Conservation (phyloP, 805 yeast genomes). For the Starmerella vaccinii region DNA sequence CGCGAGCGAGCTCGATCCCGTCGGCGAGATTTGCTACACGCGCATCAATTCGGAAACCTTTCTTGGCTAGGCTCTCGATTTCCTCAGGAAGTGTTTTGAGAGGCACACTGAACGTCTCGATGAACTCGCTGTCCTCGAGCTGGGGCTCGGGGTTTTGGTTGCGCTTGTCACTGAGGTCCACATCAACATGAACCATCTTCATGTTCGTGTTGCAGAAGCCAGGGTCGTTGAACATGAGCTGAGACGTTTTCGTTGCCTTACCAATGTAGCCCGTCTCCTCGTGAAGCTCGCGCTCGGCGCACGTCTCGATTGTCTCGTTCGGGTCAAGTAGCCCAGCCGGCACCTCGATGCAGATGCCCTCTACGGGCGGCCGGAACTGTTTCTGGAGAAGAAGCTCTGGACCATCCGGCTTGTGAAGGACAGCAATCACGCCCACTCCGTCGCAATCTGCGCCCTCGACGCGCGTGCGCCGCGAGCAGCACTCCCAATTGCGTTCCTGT, state of each 20-base stretch:
- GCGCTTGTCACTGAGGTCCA: conserved; percentile 57
- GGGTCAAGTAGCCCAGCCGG: conserved; percentile 95
- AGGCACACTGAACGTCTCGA: conserved; percentile 69
- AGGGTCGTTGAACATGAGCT: conserved; percentile 61
- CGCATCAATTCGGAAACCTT: conserved; percentile 78
- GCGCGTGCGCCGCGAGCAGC: conserved; percentile 72
- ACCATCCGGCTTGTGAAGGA: conserved; percentile 44
- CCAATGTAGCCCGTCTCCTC: conserved; percentile 95
- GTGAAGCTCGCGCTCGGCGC: conserved; percentile 76
- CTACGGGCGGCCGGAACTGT: conserved; percentile 89
- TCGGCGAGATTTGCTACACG: conserved; percentile 77
- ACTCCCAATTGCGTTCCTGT: conserved; percentile 70
- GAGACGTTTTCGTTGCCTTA: conserved; percentile 38
- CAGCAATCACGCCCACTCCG: conserved; percentile 83
- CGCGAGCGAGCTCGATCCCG: conserved; percentile 54
- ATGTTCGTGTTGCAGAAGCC: conserved; percentile 86
- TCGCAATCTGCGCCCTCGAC: conserved; percentile 55
- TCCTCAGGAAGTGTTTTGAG: conserved; percentile 46
- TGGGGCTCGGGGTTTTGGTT: conserved; percentile 50
- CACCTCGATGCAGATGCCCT: conserved; percentile 77
- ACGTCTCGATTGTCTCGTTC: conserved; percentile 59
- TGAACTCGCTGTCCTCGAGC: conserved; percentile 84
- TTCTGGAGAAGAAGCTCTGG: conserved; percentile 61
- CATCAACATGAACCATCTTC: conserved; percentile 63
- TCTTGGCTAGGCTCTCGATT: conserved; percentile 41